Base-by-base conservation (phyloP, 192 early-diverging fungal genomes). In the Podila minutissima region DNA sequence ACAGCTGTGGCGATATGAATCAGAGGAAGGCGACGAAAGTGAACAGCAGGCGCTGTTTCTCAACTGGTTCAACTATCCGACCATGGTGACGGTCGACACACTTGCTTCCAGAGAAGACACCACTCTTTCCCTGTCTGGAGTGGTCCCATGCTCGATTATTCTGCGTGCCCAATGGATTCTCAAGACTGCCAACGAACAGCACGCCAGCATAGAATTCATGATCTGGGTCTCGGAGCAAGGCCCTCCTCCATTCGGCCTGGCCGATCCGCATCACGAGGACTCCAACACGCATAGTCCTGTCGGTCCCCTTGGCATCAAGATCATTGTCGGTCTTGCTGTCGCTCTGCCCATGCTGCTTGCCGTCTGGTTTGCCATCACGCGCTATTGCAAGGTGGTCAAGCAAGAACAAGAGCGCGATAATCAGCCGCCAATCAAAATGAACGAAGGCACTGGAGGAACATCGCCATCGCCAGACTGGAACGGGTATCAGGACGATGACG, bases 51-150 rank as follows among this genome's bases (percentile, higher is more conserved):
- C 50, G 15, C 24, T 67, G 26, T 37, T 67, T 35, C 66, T 51
- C 48, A 67, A 48, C 33, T 69, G 67, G 67, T 69, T 69, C 38
- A 60, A 69, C 28, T 58, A 38, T 41, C 11, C 58, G 57, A 19
- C 37, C 17, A 22, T 33, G 19, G n/a, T 48, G 10, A 51, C 64
- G 17, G 24, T 29, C 19, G 32, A 46, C 41, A 46, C 0, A 46
- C 41, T 46, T 46, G 41, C 12, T 46, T 46, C 35, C 19, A 31
- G 41, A 20, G 58, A 38, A 46, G 15, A 13, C 15, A 46, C 41
- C 11, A 17, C 41, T 17, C 12, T 46, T 46, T 46, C 15, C 15
- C 2, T 46, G 41, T 46, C 41, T 46, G 67, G 67, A 9, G 26
- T 59, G 15, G 31, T 61, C 11, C 67, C 67, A 37, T 69, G 67